Evolutionary conservation across 805 yeast genomes (phyloP), one percentile per base, ranked within the genome.

Genomic region (Barnettozyma vustinii): DNA sequence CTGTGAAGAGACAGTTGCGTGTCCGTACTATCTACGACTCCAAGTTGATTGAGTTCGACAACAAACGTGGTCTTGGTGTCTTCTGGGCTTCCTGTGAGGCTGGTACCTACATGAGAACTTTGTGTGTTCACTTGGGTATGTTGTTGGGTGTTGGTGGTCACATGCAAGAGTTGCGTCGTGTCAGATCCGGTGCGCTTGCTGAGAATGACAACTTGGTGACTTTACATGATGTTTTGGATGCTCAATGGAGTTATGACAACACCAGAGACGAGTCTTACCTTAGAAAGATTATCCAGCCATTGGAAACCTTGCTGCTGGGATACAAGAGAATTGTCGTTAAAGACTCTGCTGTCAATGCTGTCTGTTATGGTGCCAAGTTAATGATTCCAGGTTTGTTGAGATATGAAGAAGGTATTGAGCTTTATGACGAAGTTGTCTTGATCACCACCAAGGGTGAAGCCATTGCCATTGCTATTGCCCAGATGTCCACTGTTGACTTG

Each of bases 61-160:
- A 90, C 72, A 91, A 94, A 73, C 85, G 98, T 72, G 92, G 94
- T 61, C 78, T 94, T 54, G 96, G 96, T 75, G 98, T 94, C 33
- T 94, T 94, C 76, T 94, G 99, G 99, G 99, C 98, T 52, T 87
- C 96, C 39, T 94, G 99, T 80, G 99, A 94, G 77, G 99, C 99
- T 53, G 99, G 99, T 74, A 94, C 99, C 52, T 94, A 94, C 74
- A 94, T 94, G 97, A 87, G 99, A 80, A 94, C 99, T 45, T 76
- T 94, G 62, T 94, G 99, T 84, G 99, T 94, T 50, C 99, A 94
- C 72, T 76, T 94, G 64, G 99, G 99, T 75, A 91, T 94, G 96
- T 78, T 94, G 52, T 78, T 94, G 58, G 97, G 98, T 63, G 97
- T 90, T 59, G 99, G 99, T 70, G 99, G 98, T 60, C 99, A 94